Evolutionary conservation across 2,329 filamentous ascomycete species (phyloP).

Genomic region (Ascochyta fabae): DNA sequence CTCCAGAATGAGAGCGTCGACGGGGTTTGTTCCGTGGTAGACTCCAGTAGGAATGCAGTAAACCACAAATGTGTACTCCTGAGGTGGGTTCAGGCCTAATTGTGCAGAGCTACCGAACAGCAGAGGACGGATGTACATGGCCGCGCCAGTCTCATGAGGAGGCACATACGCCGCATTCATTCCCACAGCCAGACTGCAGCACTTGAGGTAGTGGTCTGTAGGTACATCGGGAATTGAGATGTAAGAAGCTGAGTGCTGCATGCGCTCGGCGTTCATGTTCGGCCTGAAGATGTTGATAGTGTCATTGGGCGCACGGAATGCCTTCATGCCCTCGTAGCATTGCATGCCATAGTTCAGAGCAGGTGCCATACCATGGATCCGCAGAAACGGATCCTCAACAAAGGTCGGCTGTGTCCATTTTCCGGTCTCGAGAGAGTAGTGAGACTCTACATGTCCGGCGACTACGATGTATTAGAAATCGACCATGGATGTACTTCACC

Average conservation of each 20-base stretch:
- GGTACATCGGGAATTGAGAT: conserved; percentile 85
- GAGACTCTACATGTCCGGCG: conserved; percentile 91
- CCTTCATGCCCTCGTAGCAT: conserved; percentile 98
- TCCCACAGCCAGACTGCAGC: conserved; percentile 79
- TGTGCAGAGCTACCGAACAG: conserved; percentile 88
- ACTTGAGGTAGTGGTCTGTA: conserved; percentile 74
- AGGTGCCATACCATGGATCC: conserved; percentile 93
- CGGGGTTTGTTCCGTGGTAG: conserved; percentile 88
- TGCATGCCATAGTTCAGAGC: conserved; percentile 95
- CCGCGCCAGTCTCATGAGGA: conserved; percentile 84
- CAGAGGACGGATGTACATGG: conserved; percentile 90
- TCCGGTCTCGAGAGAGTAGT: conserved; percentile 75
- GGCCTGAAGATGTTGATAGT: conserved; percentile 88
- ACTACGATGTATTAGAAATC: conserved; percentile 58
- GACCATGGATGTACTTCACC: neutral
- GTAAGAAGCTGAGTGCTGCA: conserved; percentile 83
- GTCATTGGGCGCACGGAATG: conserved; percentile 79
- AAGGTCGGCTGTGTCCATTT: conserved; percentile 81
- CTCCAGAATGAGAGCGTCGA: conserved; percentile 87
- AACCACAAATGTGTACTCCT: conserved; percentile 90
- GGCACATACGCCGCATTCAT: conserved; percentile 92
- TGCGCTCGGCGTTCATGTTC: conserved; percentile 79
- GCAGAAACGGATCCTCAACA: conserved; percentile 81
- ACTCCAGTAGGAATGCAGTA: conserved; percentile 92
- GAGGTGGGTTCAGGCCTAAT: conserved; percentile 82